Evolutionary conservation across 257 asterid species (phyloP), one percentile per base, ranked within the genome.

Genomic region (Prunella vulgaris): DNA sequence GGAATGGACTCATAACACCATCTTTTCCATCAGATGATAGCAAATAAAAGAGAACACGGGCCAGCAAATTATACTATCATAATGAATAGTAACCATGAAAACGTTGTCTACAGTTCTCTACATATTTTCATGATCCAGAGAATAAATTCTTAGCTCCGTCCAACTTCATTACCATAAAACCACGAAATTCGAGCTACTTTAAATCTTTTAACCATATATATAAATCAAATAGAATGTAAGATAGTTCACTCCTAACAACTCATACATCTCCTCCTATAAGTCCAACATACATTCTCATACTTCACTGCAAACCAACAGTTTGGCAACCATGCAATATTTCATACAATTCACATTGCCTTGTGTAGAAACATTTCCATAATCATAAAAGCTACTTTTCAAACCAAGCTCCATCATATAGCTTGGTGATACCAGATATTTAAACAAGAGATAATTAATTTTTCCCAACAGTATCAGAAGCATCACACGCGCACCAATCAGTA

Each of bases 271-370:
- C 51, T 65, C 53, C 35, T 48, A 30, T 14, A 59, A 57, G 15
- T 58, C 42, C 63, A 48, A 61, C 10, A 27, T 32, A n/a, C 69
- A 76, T 22, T 22, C 48, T 15, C 30, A 62, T 22, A 69, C 46
- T 69, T 69, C 42, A 10, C 46, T 7, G 22, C 58, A 49, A 68
- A 61, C 28, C 56, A 67, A 37, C 58, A 60, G 60, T 30, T 68
- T 5, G 5, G 24, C 65, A 28, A 38, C 21, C 46, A 37, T 64
- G 21, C 15, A 64, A 72, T 32, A 67, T 17, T 69, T 46, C 38
- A 38, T 20, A 17, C 56, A 62, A 61, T 37, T 30, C 44, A 40
- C 17, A 62, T 20, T 27, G 52, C 71, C 61, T 74, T 74, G 10
- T 5, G 42, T 52, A 35, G 60, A 13, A 49, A 27, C 66, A 65